Percentiles rank a stretch among this genome's conserved stretches.
Conservation (phyloP, 257 asterid genomes). For the Jaltomata sinuosa region DNA sequence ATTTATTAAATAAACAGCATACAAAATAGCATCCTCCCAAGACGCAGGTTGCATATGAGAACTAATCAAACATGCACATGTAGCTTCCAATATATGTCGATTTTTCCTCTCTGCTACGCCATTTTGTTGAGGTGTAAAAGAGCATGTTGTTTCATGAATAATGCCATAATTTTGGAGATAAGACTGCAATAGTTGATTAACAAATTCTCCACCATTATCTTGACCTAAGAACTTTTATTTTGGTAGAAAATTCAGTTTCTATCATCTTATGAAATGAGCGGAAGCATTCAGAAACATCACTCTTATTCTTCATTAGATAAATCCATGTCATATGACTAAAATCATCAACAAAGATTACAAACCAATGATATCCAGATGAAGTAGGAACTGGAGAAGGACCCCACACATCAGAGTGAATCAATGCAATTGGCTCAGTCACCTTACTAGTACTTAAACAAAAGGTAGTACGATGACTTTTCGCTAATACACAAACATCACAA, state of each 20-base stretch:
- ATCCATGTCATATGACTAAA: not conserved
- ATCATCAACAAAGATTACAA: not conserved
- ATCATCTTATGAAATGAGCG: not conserved
- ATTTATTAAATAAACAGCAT: no score
- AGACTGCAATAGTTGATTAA: not conserved
- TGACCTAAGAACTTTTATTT: not conserved
- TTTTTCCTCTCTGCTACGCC: not conserved
- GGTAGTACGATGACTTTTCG: not conserved
- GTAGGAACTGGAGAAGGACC: not conserved
- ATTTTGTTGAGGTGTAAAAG: not conserved
- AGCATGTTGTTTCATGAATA: not conserved
- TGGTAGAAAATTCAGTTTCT: not conserved
- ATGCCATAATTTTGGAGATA: not conserved
- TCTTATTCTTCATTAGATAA: not conserved
- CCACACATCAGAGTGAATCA: slow-evolving; percentile 5
- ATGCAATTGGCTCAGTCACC: not conserved
- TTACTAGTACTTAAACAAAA: not conserved
- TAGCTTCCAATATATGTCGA: not conserved
- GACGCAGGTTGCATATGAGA: not conserved
- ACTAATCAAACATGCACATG: not conserved
- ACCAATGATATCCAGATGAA: not conserved
- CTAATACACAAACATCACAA: not conserved
- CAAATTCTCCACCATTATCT: slow-evolving; percentile 2
- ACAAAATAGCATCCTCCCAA: not conserved
- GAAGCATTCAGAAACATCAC: not conserved